Base-by-base conservation (phyloP, 2,329 filamentous ascomycete genomes). In the Fusarium chlamydosporum region DNA sequence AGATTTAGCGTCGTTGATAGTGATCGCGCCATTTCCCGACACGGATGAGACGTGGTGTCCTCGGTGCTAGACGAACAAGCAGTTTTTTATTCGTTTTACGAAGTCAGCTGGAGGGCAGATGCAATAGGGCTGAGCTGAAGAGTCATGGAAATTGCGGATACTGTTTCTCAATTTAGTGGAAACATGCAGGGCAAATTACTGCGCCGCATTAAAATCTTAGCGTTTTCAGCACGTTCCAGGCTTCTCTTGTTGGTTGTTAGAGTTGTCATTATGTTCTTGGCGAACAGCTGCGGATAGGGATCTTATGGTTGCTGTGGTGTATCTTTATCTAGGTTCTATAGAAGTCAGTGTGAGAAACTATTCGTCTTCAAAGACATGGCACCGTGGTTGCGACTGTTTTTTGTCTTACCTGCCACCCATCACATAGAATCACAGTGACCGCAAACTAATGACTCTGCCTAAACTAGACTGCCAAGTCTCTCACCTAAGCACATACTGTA, bases 401-500 rank as follows among this genome's bases (percentile, higher is more conserved):
- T 23, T 23, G 23, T 23, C 29, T 29, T 29, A 7, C 29, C 10
- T 29, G 11, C 10, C 29, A 9, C 29, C 29, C 10, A 8, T 29
- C 29, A 11, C 16, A 43, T 18, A 13, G 7, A 16, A 7, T 15
- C 7, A 16, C 26, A n/a, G n/a, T 29, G 15, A 15, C n/a, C 38
- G 12, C 6, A 4, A 50, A 27, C 33, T 20, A 7, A 18, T 51
- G 23, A 35, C 11, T 11, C 8, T 38, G 12, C 23, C 20, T 12
- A 23, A 4, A 15, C 7, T 48, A 23, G 6, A 15, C 7, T 48
- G 11, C 26, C 23, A 38, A 27, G 16, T 23, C 23, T 10, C 8
- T 52, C 27, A 51, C 26, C 54, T 31, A 31, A 62, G 40, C 33
- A 40, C 27, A 11, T 51, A n/a, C n/a, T n/a, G n/a, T n/a, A 6